Conservation (phyloP, 2,329 filamentous ascomycete genomes). For the Cladophialophora yegresii region DNA sequence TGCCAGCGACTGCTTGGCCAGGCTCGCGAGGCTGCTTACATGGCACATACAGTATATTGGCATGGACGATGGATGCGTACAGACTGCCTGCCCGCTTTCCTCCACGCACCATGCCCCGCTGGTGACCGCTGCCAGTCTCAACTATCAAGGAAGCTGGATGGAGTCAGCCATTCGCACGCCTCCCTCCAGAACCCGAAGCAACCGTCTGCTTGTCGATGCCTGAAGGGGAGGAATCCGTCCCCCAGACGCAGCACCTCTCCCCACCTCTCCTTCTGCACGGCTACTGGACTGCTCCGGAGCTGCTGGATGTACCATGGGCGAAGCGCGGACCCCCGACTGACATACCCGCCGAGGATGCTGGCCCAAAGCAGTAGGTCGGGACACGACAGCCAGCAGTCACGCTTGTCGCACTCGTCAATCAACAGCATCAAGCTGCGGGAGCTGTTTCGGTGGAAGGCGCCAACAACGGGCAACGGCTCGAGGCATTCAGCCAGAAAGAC, state of each 20-base stretch:
- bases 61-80: neutral
- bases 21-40: no score
- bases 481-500: slow-evolving; percentile 23
- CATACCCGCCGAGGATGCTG: slow-evolving; percentile 43
- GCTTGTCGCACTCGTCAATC: slow-evolving; percentile 36
- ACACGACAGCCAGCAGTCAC: slow-evolving; percentile 37
- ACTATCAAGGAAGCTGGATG: neutral
- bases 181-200: slow-evolving; percentile 19
- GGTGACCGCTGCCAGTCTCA: neutral
- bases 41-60: neutral
- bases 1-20: neutral
- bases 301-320: slow-evolving; percentile 17
- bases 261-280: slow-evolving; percentile 2
- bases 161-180: slow-evolving; percentile 10
- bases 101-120: neutral
- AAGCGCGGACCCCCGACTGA: slow-evolving; percentile 33
- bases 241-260: slow-evolving; percentile 3
- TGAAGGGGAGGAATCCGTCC: slow-evolving; percentile 15
- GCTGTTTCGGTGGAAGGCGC: slow-evolving; percentile 13
- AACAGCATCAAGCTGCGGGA: slow-evolving; percentile 25
- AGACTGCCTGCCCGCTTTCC: neutral
- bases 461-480: slow-evolving; percentile 13
- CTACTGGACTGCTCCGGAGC: slow-evolving; percentile 12
- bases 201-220: slow-evolving; percentile 15
- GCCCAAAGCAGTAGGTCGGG: slow-evolving; percentile 41